Evolutionary conservation across 306 rosid genomes (phyloP).

Genomic region (Calophaca sinica): DNA sequence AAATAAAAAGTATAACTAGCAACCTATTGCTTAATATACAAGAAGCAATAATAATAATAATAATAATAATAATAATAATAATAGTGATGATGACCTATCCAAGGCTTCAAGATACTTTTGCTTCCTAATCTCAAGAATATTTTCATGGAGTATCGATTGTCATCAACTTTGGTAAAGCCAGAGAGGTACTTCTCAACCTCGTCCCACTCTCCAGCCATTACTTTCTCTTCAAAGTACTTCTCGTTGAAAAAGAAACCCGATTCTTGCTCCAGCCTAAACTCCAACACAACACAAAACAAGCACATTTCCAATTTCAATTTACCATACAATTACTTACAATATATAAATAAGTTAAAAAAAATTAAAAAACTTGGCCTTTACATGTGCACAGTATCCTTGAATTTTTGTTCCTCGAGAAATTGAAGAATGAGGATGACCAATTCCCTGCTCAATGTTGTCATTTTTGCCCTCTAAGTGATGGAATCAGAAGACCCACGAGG

Average conservation of each 20-base stretch:
- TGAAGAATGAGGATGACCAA: slow-evolving; percentile 77
- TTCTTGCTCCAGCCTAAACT: slow-evolving; percentile 73
- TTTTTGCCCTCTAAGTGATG: slow-evolving; percentile 33
- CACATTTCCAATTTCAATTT: slow-evolving; percentile 3
- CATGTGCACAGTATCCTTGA: slow-evolving; percentile 71
- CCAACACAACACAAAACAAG: neutral
- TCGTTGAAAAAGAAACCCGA: slow-evolving; percentile 74
- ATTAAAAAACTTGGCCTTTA: slow-evolving; percentile 30
- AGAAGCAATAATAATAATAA: neutral
- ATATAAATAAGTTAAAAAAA: neutral
- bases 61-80: too few relatives aligned
- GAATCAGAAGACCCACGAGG: slow-evolving; percentile 2
- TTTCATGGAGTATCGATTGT: slow-evolving; percentile 76
- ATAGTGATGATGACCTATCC: slow-evolving; percentile 56
- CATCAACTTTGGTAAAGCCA: slow-evolving; percentile 73
- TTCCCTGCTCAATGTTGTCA: slow-evolving; percentile 76
- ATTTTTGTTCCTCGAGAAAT: slow-evolving; percentile 79
- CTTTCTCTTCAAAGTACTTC: slow-evolving; percentile 78
- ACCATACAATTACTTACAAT: neutral
- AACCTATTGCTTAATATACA: neutral
- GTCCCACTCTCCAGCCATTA: slow-evolving; percentile 78
- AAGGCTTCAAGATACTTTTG: slow-evolving; percentile 88
- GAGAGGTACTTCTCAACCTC: slow-evolving; percentile 75
- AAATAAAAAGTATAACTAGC: neutral
- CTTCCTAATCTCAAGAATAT: slow-evolving; percentile 77